Percentiles rank a stretch among this genome's conserved stretches.
These are phyloP conservation scores for Inonotus hispidus DNA, from an alignment of 1,284 basidiomycete genomes.

Conservation along the genomic window DNA sequence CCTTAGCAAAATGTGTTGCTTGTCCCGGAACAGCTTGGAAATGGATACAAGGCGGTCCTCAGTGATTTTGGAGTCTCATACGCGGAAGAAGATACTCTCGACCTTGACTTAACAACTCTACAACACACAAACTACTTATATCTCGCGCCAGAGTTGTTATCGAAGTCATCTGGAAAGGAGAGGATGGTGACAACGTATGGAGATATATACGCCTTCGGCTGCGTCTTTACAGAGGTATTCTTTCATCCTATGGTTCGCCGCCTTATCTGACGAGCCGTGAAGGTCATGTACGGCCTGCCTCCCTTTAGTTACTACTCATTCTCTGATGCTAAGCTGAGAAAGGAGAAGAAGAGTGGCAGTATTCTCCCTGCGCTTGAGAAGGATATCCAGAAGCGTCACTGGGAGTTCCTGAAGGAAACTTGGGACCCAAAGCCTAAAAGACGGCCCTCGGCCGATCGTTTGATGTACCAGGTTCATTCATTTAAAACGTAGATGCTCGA, in stretches of 20 bases:
- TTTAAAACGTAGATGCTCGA: not conserved
- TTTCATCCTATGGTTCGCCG: not conserved
- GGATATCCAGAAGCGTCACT: not conserved
- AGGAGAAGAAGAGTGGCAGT: not conserved
- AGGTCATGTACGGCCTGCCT: not conserved
- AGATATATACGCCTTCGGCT: slow-evolving; percentile 12
- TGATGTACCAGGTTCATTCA: not conserved
- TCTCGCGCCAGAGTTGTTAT: not conserved
- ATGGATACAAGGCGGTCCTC: not conserved
- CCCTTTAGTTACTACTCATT: not conserved
- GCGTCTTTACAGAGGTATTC: slow-evolving; percentile 9
- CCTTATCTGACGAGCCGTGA: not conserved
- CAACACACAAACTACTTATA: not conserved
- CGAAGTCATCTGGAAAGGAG: not conserved
- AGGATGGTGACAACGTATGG: not conserved
- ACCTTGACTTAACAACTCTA: not conserved
- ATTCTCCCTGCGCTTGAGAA: not conserved
- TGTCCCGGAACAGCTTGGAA: not conserved
- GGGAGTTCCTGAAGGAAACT: not conserved
- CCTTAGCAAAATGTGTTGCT: not conserved
- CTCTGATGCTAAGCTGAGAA: not conserved
- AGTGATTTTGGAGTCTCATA: not conserved
- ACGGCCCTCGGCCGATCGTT: not conserved
- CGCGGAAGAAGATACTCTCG: not conserved
- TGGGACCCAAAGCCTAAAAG: not conserved